Conservation (phyloP, 192 early-diverging fungal species). For the Pilaira anomala region DNA sequence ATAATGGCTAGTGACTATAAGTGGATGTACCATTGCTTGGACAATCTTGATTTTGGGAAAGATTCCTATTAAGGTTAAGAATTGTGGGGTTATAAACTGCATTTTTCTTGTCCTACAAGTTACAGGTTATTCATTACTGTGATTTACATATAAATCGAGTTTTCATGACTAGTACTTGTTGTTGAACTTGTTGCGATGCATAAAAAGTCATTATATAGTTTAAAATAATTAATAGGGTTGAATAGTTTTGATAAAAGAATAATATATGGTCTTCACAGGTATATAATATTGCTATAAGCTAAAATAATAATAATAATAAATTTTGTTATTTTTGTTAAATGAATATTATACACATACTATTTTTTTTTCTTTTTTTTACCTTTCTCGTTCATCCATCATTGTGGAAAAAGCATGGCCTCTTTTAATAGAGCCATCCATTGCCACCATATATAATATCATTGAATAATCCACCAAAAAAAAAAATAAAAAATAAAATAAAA, state of each 20-base stretch:
- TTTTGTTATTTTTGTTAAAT: neutral
- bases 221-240: slow-evolving; percentile 9
- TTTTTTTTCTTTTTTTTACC: too few species aligned
- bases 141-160: neutral
- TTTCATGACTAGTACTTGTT: slow-evolving; percentile 19
- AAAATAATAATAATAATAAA: neutral
- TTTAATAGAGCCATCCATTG: too few species aligned
- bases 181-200: slow-evolving; percentile 15
- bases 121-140: neutral
- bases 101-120: slow-evolving; percentile 22
- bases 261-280: neutral
- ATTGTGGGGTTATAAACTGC: slow-evolving; percentile 9
- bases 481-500: too few species aligned
- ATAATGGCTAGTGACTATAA: neutral
- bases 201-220: slow-evolving; percentile 22
- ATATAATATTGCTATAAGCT: neutral
- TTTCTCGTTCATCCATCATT: too few species aligned
- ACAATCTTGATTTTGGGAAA: neutral
- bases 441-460: too few species aligned
- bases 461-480: too few species aligned
- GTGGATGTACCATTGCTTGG: slow-evolving; percentile 12
- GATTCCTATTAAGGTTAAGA: slow-evolving; percentile 13
- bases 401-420: too few species aligned
- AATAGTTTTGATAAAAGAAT: slow-evolving; percentile 20
- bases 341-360: neutral